phyloP scores from a whole-genome alignment of 2,329 filamentous ascomycete species.

The Aspergillus sp. region DNA sequence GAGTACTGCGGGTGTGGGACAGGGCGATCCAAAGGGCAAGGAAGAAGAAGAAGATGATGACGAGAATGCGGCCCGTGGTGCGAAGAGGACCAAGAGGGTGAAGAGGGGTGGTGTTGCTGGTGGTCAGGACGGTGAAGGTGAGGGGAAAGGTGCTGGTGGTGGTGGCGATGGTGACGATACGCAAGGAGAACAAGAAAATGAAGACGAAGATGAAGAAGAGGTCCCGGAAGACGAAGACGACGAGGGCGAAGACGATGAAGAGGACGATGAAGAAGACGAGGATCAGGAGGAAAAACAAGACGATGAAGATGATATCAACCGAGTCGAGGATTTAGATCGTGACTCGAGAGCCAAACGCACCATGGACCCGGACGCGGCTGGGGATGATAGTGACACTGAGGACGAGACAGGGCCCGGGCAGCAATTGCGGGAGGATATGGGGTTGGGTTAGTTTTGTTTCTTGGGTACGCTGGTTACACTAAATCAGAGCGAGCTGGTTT shows the following conservation, averaged over 20 bases:
- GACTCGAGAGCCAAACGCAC: slow-evolving; percentile 14
- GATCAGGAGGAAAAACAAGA: slow-evolving; percentile 13
- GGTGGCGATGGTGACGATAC: slow-evolving; percentile 16
- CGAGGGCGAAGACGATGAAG: slow-evolving; percentile 12
- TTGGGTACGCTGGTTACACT: too few species aligned
- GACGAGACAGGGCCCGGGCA: slow-evolving; percentile 20
- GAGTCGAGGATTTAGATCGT: slow-evolving; percentile 31
- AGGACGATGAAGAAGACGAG: slow-evolving; percentile 12
- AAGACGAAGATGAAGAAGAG: slow-evolving; percentile 16
- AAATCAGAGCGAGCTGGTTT: too few species aligned
- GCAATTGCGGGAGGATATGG: slow-evolving; percentile 25
- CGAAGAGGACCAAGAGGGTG: slow-evolving; percentile 14
- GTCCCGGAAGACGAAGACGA: slow-evolving; percentile 20
- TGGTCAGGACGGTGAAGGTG: slow-evolving; percentile 3
- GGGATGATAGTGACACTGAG: slow-evolving; percentile 26
- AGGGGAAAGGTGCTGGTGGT: background rate
- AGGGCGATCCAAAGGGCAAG: background rate
- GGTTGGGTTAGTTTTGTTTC: slow-evolving; percentile 14
- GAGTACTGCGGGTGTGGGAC: slow-evolving; percentile 4
- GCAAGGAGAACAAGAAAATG: slow-evolving; percentile 20
- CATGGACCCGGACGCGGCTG: slow-evolving; percentile 24
- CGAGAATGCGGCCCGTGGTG: slow-evolving; percentile 12
- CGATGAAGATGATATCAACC: slow-evolving; percentile 29
- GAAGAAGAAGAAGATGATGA: slow-evolving; percentile 16
- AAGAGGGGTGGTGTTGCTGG: slow-evolving; percentile 7